Evolutionary conservation across 2,329 filamentous ascomycete genomes (phyloP).

Genomic region (Diaporthe batatas): DNA sequence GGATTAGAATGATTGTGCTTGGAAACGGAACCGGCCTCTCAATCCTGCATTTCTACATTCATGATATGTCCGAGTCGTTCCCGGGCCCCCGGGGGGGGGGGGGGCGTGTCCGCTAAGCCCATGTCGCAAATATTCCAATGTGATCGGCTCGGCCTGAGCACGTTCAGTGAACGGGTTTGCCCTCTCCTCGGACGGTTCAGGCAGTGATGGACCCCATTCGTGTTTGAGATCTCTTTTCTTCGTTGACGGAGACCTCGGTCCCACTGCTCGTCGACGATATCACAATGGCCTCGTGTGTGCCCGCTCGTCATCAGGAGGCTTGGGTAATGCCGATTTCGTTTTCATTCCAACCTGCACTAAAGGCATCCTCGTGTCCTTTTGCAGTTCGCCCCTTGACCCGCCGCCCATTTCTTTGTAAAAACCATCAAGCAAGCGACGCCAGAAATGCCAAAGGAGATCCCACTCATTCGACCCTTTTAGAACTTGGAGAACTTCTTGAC

Average conservation of each 20-base stretch:
- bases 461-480: constrained; percentile 67
- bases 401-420: constrained; percentile 51
- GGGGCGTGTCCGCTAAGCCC: not conserved
- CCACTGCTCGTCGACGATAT: constrained; percentile 40
- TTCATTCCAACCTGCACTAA: constrained; percentile 53
- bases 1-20: not conserved
- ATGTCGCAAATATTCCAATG: not conserved
- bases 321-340: constrained; percentile 44
- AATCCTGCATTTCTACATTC: constrained; percentile 9
- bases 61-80: not conserved
- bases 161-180: not conserved
- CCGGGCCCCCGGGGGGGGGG: not conserved
- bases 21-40: not conserved
- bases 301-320: constrained; percentile 41
- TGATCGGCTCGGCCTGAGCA: constrained; percentile 5
- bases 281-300: constrained; percentile 39
- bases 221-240: constrained; percentile 41
- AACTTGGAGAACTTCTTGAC: constrained; percentile 99
- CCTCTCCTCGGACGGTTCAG: not conserved
- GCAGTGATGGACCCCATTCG: not conserved
- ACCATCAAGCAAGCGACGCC: constrained; percentile 53
- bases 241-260: constrained; percentile 41
- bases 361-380: constrained; percentile 49
- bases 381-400: constrained; percentile 49
- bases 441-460: constrained; percentile 51